phyloP scores from a whole-genome alignment of 148 eudicot species.

The Bassia scoparia region DNA sequence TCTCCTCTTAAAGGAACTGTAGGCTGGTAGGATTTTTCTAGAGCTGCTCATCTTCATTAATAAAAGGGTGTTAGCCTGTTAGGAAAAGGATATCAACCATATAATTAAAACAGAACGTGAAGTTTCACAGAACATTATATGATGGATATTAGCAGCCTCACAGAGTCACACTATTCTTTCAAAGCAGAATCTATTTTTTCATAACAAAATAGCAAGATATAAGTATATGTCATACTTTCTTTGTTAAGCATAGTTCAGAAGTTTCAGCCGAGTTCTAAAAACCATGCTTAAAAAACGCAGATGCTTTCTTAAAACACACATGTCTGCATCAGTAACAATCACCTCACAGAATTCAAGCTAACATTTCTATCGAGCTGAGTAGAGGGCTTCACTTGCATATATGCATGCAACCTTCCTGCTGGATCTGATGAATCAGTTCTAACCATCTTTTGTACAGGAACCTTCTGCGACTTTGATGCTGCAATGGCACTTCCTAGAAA shows the following conservation, averaged over 20 bases:
- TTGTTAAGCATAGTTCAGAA: not conserved
- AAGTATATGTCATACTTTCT: not conserved
- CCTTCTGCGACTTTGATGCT: conserved; percentile 54
- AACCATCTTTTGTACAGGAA: conserved; percentile 71
- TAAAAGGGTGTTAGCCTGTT: too few relatives aligned
- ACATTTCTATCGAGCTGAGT: conserved; percentile 45
- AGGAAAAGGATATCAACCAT: too few relatives aligned
- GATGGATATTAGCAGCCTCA: too few relatives aligned
- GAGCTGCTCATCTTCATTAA: too few relatives aligned
- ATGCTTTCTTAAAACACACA: too few relatives aligned
- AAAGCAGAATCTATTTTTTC: not conserved
- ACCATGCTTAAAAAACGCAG: not conserved
- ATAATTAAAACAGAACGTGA: too few relatives aligned
- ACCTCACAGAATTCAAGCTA: conserved; percentile 73
- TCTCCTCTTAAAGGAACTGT: not conserved
- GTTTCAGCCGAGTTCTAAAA: not conserved
- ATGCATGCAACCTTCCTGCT: conserved; percentile 96
- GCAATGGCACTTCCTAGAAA: conserved; percentile 20
- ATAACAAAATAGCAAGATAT: not conserved
- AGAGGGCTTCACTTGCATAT: conserved; percentile 70
- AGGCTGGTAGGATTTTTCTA: too few relatives aligned
- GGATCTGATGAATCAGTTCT: conserved; percentile 87
- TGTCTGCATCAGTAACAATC: conserved; percentile 5
- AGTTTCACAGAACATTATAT: too few relatives aligned
- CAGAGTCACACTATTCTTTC: too few relatives aligned